Percentiles rank a stretch among this genome's conserved stretches.
Evolutionary conservation across 768 basidiomycete species (phyloP).

Genomic region (Collybia sordida): DNA sequence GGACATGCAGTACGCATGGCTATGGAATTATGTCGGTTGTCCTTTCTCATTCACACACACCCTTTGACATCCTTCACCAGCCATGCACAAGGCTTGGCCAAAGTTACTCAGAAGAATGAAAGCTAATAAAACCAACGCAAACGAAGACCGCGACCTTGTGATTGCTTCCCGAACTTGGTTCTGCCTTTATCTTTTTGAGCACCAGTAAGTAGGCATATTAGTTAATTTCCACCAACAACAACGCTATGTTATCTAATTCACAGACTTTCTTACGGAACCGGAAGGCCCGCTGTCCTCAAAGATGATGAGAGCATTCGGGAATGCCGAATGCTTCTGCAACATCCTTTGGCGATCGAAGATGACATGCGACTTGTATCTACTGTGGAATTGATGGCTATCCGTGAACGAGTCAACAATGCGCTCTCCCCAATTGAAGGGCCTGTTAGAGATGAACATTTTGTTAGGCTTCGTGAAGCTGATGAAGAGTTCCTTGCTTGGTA

Average conservation of each 20-base stretch:
- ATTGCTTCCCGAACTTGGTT: conserved; percentile 89
- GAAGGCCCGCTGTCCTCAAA: conserved; percentile 87
- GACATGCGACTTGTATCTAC: conserved; percentile 95
- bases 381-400: conserved; percentile 87
- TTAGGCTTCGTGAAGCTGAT: conserved; percentile 71
- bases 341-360: conserved; percentile 88
- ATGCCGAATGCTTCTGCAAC: conserved; percentile 76
- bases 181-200: conserved; percentile 90
- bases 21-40: conserved; percentile 78
- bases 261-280: conserved; percentile 93
- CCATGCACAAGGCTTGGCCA: conserved; percentile 92
- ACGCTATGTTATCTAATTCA: not conserved
- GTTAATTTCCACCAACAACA: not conserved
- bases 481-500: conserved; percentile 82
- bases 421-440: conserved; percentile 78
- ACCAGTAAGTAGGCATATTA: conserved; percentile 63
- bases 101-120: conserved; percentile 78
- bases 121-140: conserved; percentile 52
- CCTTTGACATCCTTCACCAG: conserved; percentile 32
- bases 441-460: conserved; percentile 70
- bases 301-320: conserved; percentile 90
- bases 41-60: not conserved
- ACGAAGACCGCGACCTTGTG: conserved; percentile 76
- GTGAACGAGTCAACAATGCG: conserved; percentile 83
- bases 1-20: conserved; percentile 98